Base-by-base conservation (phyloP, 768 basidiomycete genomes). In the Amyloporia xantha region DNA sequence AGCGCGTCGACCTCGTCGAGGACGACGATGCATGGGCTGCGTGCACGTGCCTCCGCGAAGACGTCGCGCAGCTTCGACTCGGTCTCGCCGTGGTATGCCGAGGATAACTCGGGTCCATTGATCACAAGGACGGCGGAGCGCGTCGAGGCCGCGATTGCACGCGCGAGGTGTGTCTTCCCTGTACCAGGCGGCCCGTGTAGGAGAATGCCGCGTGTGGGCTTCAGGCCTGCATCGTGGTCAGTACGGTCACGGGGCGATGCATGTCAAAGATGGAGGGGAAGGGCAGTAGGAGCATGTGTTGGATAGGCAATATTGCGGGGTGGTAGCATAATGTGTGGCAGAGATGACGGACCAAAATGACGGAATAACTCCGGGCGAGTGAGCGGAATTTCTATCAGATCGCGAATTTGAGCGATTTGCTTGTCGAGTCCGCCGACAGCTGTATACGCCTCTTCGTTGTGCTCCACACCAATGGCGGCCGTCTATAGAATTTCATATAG, bases 171-270 rank as follows among this genome's bases (percentile, higher is more conserved):
- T 0, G 96, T 99, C 69, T 99, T 99, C 13, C 96, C 96, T 7
- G 96, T 98, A 30, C 96, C 96, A 2, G 96, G 92, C 10, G 93
- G 94, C 10, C 96, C 96, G 64, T 97, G 86, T 1, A 99, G 78
- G 17, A 98, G 77, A 39, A 98, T 86, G 3, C 96, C 96, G 40
- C 90, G 82, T n/a, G 95, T 94, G 13, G 95, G 94, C 59, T 89
- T 93, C n/a, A 99, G 74, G 28, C 89, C 91, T 80, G 37, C 20
- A 44, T 48, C n/a, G 19, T 45, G 25, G 3, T 15, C 10, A 24
- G 27, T 13, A 23, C 13, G 30, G 38, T 51, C 50, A 42, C 33
- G 36, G 6, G 27, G 47, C 5, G 47, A 27, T 23, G 20, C 10
- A 20, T n/a, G 23, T 45, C 0, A 17, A 36, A 13, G 25, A 7